Base-by-base conservation (phyloP, 2,329 filamentous ascomycete genomes). In the Fusarium stilboides region DNA sequence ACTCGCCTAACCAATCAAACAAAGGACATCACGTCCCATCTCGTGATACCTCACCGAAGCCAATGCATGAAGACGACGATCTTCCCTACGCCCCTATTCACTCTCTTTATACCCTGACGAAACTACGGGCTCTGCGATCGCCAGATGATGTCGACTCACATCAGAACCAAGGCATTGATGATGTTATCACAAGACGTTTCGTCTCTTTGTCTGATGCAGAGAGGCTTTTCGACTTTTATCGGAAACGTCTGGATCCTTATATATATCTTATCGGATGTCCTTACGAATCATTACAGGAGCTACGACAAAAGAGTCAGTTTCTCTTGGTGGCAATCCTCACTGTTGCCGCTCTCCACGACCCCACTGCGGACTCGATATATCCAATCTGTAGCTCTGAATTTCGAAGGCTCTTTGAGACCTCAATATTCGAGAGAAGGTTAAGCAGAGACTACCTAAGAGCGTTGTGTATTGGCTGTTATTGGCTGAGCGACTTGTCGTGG, bases 401-500 rank as follows among this genome's bases (percentile, higher is more conserved):
- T 65, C 82, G 86, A 5, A 80, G 84, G 2, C 79, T 89, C 2
- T 84, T 88, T 49, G 83, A 86, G 6, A 81, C 76, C 3, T 77
- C 75, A 5, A 72, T 80, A 43, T 79, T 80, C 28, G 77, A 79
- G 44, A 69, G 78, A 8, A 72, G 73, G 0, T 69, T 80, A 0
- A 74, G 77, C 17, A 69, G 76, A 4, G 87, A 89, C 58, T 84
- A 87, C 62, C 81, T 90, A n/a, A 83, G 87, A 1, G 88, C 86
- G 9, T 81, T 89, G 43, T 88, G 86, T 47, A 84, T 89, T 9
- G 88, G 85, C 1, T 84, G 87, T 0, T 89, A 89, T 71, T 90
- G 88, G 88, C 79, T 89, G 0, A 86, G 85, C 9, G 87, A 89
- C 61, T 77, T 89, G 14, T 88, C 85, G 20, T 89, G 88, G 86